Conservation (phyloP, 345 rosid species). For the Linum tenue region DNA sequence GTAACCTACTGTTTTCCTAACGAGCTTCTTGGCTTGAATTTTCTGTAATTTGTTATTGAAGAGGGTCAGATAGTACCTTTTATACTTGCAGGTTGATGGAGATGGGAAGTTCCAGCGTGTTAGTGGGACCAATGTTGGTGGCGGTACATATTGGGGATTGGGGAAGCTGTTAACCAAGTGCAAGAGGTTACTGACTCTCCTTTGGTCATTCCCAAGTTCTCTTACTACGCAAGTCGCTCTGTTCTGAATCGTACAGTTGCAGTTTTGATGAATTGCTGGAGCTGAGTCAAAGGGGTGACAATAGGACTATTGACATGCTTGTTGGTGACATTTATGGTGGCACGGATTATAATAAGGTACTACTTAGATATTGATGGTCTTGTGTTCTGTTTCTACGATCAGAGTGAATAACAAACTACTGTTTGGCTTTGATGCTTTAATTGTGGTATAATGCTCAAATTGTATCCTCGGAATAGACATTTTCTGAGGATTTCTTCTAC, state of each 20-base stretch:
- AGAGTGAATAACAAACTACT: not conserved
- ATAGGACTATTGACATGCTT: constrained; percentile 88
- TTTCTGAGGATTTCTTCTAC: no score
- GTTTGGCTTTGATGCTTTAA: not conserved
- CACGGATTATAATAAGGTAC: constrained; percentile 87
- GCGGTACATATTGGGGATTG: constrained; percentile 98
- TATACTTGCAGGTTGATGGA: constrained; percentile 64
- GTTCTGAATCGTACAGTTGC: constrained; percentile 14
- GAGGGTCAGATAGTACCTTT: constrained; percentile 6
- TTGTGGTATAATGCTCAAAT: no score
- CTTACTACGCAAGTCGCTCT: not conserved
- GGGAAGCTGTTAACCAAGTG: constrained; percentile 91
- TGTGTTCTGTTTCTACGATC: constrained; percentile 5
- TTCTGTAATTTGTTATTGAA: constrained; percentile 3
- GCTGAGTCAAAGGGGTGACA: constrained; percentile 94
- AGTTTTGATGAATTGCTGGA: constrained; percentile 96
- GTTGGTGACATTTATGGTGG: constrained; percentile 99
- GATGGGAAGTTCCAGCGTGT: constrained; percentile 96
- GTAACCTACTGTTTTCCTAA: constrained; percentile 23
- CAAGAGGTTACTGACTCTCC: constrained; percentile 52
- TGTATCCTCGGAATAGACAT: no score
- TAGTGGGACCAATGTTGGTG: constrained; percentile 97
- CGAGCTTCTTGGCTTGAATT: constrained; percentile 5
- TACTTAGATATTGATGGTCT: constrained; percentile 1
- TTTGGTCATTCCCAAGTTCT: not conserved